These are phyloP conservation scores for Gonapodya prolifera DNA, from an alignment of 192 early-diverging fungal species.

Conservation along the genomic window DNA sequence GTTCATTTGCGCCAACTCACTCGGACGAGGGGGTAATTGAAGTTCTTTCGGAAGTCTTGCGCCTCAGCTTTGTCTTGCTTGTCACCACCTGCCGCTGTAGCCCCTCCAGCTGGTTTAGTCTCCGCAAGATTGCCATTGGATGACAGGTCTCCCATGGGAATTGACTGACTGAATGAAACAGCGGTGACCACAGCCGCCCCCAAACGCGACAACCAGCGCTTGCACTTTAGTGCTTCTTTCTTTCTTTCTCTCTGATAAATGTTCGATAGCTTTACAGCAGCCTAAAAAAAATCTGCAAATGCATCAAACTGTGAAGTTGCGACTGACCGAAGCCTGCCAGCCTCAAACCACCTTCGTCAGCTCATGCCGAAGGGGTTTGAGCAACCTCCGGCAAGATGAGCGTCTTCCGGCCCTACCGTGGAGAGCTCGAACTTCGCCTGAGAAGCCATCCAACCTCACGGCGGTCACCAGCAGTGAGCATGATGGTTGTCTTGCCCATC, in stretches of 20 bases:
- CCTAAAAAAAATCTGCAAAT: too few species aligned
- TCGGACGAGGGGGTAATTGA: slow-evolving; percentile 47
- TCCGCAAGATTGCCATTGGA: background rate
- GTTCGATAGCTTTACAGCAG: too few species aligned
- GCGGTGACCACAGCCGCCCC: too few species aligned
- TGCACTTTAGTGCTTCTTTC: too few species aligned
- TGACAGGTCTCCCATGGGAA: background rate
- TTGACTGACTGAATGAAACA: too few species aligned
- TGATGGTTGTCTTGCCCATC: background rate
- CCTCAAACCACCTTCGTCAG: too few species aligned
- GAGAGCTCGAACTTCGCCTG: background rate
- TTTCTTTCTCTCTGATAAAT: too few species aligned
- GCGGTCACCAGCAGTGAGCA: background rate
- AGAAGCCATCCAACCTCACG: background rate
- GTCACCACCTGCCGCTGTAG: background rate
- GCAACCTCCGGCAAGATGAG: background rate
- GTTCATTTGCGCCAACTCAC: slow-evolving; percentile 11
- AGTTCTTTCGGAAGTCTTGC: slow-evolving; percentile 34
- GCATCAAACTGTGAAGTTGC: too few species aligned
- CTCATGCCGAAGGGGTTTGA: too few species aligned
- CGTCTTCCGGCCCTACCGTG: background rate
- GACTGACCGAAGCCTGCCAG: too few species aligned
- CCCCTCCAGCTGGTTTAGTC: background rate
- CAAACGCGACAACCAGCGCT: too few species aligned
- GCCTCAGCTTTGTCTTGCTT: slow-evolving; percentile 24